A percentile compares a stretch with the other conserved stretches of the same genome.
phyloP scores from a whole-genome alignment of 106 monocot genomes.

The Vanilla planifolia region DNA sequence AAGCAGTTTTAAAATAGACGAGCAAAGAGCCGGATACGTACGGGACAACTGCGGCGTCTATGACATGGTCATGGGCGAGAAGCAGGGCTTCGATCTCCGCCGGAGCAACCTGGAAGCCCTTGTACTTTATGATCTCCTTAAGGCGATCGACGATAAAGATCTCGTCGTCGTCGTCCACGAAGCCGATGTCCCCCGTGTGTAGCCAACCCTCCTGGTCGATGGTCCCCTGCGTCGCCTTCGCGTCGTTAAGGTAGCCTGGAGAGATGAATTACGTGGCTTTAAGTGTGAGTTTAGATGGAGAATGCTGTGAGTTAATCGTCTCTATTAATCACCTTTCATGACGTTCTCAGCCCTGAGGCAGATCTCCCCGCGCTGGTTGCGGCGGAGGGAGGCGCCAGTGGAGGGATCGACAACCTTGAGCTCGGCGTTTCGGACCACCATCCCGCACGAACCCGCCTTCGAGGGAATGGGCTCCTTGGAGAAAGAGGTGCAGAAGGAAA shows the following conservation, averaged over 20 bases:
- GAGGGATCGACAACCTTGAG: conserved; percentile 58
- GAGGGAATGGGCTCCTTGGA: conserved; percentile 36
- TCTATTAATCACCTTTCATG: conserved; percentile 54
- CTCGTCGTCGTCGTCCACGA: conserved; percentile 77
- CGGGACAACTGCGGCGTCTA: conserved; percentile 45
- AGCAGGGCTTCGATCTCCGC: conserved; percentile 60
- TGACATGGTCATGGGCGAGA: conserved; percentile 32
- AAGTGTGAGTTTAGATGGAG: not conserved
- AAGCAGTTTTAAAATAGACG: no score
- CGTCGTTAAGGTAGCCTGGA: conserved; percentile 72
- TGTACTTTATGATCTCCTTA: conserved; percentile 88
- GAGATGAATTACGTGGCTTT: not conserved
- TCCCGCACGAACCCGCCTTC: conserved; percentile 60
- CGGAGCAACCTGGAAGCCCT: conserved; percentile 53
- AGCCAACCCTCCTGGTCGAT: conserved; percentile 77
- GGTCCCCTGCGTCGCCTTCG: conserved; percentile 53
- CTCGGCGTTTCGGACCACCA: conserved; percentile 58
- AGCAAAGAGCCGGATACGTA: conserved; percentile 4
- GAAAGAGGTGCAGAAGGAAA: conserved; percentile 52
- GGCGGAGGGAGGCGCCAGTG: conserved; percentile 47
- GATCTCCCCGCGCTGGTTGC: conserved; percentile 55
- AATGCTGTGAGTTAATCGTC: not conserved
- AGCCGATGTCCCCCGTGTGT: conserved; percentile 81
- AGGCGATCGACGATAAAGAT: conserved; percentile 84
- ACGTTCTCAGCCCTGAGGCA: conserved; percentile 57